Evolutionary conservation across 148 eudicot genomes (phyloP), one percentile per base, ranked within the genome.

Genomic region (Chenopodium formosanum): DNA sequence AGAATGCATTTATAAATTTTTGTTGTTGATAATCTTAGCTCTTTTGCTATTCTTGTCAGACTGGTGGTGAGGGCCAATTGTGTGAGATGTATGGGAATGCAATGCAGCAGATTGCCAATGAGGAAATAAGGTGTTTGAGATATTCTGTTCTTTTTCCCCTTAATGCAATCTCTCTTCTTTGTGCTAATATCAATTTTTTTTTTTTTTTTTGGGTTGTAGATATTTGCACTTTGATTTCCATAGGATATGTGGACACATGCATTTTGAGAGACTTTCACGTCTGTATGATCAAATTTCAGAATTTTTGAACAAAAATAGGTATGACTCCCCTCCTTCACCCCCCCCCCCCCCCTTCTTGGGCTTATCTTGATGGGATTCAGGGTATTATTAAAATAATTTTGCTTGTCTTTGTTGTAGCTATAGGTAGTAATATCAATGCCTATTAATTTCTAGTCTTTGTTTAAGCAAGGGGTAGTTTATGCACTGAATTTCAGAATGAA

Each of bases 171-270:
- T 50, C 68, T 70, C 7, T 70, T 47, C 71, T 79, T 53, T 74
- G 31, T 78, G 66, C 80, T 82, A 81, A 82, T 50, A 44, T 50
- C 72, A 52, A 34, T 1, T 31, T 31, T 31, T 67, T 70, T 44
- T 67, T 70, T 69, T 82, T 20, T 63, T 81, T 53, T 75, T 4
- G 2, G 6, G 9, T 73, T 65, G 74, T 80, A 94, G 98, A 82
- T 93, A 91, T 84, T 52, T 91, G 90, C 99, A 92, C 89, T 96
- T 96, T 75, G 99, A 96, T 85, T 96, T 96, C 86, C 98, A 96
- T 81, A 86, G 76, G 71, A 90, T 94, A 44, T 96, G 99, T 82
- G 99, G 99, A 70, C 98, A 96, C 78, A 70, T 90, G 25, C 96
- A 96, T 82, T 94, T 96, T 88, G 95, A 90, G 87, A 91, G 93